A percentile compares a stretch with the other conserved stretches of the same genome.
These are phyloP conservation scores for Ceriops decandra DNA, from an alignment of 345 rosid genomes.

Conservation along the genomic window DNA sequence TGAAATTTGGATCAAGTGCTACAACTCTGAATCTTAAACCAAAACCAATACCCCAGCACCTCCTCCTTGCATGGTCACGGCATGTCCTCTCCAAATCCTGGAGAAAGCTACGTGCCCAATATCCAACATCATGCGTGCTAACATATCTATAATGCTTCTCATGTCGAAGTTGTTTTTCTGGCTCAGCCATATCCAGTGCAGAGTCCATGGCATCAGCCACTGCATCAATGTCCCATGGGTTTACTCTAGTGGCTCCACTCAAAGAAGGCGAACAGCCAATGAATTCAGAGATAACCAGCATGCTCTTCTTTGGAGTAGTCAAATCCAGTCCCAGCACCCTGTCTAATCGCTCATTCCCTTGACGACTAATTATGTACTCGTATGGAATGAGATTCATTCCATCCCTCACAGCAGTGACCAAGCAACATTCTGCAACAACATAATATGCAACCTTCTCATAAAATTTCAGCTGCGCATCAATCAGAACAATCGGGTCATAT, in stretches of 20 bases:
- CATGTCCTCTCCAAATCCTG: constrained; percentile 86
- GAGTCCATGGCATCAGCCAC: constrained; percentile 86
- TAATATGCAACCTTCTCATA: constrained; percentile 79
- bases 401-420: constrained; percentile 85
- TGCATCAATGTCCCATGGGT: constrained; percentile 83
- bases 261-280: constrained; percentile 87
- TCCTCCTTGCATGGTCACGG: constrained; percentile 53
- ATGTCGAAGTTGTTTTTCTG: constrained; percentile 79
- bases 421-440: constrained; percentile 80
- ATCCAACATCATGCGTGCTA: constrained; percentile 82
- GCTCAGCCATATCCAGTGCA: constrained; percentile 62
- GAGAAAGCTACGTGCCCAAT: constrained; percentile 86
- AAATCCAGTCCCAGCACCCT: constrained; percentile 54
- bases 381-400: constrained; percentile 95
- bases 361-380: constrained; percentile 76
- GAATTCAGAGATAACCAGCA: constrained; percentile 87
- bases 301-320: constrained; percentile 56
- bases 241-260: constrained; percentile 84
- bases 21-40: constrained; percentile 82
- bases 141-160: constrained; percentile 89
- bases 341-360: constrained; percentile 65
- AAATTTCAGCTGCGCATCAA: constrained; percentile 71
- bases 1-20: constrained; percentile 70
- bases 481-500: constrained; percentile 65
- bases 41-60: constrained; percentile 87